phyloP scores from a whole-genome alignment of 2,329 filamentous ascomycete genomes.

The Cercospora sojina region DNA sequence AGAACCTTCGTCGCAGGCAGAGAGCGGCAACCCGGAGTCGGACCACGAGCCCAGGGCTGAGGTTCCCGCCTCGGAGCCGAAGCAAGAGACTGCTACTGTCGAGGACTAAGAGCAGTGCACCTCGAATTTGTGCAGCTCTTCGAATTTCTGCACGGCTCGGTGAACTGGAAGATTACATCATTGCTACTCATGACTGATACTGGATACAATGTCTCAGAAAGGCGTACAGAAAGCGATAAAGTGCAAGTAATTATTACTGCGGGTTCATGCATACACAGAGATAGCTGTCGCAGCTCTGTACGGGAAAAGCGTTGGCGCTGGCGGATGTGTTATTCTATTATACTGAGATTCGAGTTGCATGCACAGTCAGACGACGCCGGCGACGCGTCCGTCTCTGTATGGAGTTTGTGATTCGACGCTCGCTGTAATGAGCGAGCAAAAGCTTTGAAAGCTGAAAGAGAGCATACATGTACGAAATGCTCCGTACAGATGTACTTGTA shows the following conservation, averaged over 20 bases:
- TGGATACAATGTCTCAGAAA: slow-evolving; percentile 9
- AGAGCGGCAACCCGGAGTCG: neutral
- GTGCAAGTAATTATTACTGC: slow-evolving; percentile 1
- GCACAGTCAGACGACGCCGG: slow-evolving; percentile 15
- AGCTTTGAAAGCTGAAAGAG: neutral
- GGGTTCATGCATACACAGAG: slow-evolving; percentile 11
- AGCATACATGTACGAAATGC: neutral
- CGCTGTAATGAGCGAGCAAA: neutral
- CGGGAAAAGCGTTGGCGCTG: slow-evolving; percentile 20
- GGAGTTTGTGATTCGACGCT: slow-evolving; percentile 8
- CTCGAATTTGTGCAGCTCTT: neutral
- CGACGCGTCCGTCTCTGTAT: slow-evolving; percentile 13
- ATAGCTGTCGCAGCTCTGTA: slow-evolving; percentile 16
- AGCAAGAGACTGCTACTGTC: neutral
- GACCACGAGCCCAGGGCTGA: neutral
- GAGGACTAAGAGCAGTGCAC: neutral
- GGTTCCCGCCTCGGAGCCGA: neutral
- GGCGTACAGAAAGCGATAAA: slow-evolving; percentile 17
- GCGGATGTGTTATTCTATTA: slow-evolving; percentile 1
- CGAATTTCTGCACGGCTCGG: neutral
- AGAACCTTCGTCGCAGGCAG: neutral
- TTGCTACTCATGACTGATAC: slow-evolving; percentile 1
- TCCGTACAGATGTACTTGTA: slow-evolving; percentile 2
- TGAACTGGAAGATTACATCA: slow-evolving; percentile 1
- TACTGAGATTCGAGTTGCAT: slow-evolving; percentile 11